phyloP scores from a whole-genome alignment of 306 rosid genomes.

The Lagenaria siceraria region DNA sequence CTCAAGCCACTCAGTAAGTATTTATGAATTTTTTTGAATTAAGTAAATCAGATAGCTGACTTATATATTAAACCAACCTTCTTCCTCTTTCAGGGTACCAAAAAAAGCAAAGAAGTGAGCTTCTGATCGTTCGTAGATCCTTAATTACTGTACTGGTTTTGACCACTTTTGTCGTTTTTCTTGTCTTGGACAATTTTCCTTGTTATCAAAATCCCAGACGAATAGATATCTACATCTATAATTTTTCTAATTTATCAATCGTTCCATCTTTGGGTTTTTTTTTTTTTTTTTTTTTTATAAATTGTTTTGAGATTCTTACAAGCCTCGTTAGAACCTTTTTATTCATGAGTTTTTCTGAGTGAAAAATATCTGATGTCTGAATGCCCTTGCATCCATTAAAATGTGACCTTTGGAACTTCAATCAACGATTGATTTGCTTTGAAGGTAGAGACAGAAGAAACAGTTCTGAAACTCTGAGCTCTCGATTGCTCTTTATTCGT shows the following conservation, averaged over 20 bases:
- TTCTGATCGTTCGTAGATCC: not conserved
- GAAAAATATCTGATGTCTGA: not conserved
- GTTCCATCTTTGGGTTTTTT: not conserved
- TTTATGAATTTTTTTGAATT: not conserved
- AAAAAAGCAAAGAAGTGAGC: constrained; percentile 72
- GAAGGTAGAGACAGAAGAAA: not conserved
- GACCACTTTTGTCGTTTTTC: not conserved
- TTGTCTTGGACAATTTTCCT: not conserved
- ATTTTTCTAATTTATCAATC: constrained; percentile 6
- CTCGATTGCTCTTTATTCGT: not conserved
- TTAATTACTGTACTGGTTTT: constrained; percentile 2
- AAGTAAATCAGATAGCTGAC: not conserved
- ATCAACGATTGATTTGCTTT: not conserved
- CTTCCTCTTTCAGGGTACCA: constrained; percentile 36
- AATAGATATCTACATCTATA: constrained; percentile 3
- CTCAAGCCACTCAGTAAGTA: constrained; percentile 63
- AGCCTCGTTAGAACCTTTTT: not conserved
- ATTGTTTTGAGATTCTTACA: not conserved
- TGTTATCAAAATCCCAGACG: constrained; percentile 6
- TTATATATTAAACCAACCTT: not conserved
- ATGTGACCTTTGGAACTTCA: not conserved
- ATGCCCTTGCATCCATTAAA: not conserved
- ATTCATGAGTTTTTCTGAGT: not conserved
- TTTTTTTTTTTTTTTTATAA: not conserved
- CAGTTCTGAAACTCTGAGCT: not conserved